Percentiles rank a stretch among this genome's conserved stretches.
Conservation (phyloP, 805 yeast genomes). For the Monosporozyma unispora region DNA sequence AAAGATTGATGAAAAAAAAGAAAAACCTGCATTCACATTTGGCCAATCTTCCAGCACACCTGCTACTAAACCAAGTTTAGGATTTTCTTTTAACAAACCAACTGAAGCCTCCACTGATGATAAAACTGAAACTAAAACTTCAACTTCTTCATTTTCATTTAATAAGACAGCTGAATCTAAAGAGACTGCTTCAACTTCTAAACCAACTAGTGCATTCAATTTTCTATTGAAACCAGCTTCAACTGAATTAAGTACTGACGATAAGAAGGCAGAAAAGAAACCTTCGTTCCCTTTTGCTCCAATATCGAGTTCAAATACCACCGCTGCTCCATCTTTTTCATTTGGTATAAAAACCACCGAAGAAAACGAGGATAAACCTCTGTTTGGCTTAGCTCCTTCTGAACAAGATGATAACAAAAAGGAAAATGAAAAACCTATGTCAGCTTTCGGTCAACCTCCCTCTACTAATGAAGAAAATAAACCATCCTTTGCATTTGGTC, state of each 20-base stretch:
- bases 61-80: conserved; percentile 3
- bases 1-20: background rate
- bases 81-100: background rate
- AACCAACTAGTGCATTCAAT: conserved; percentile 3
- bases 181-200: background rate
- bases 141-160: background rate
- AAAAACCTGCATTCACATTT: conserved; percentile 3
- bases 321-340: conserved; percentile 17
- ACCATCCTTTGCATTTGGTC: background rate
- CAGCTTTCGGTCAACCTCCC: background rate
- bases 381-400: background rate
- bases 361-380: background rate
- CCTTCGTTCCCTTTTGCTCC: background rate
- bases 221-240: background rate
- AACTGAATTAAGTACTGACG: background rate
- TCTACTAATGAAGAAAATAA: background rate
- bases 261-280: conserved; percentile 1
- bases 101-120: conserved; percentile 10
- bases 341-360: conserved; percentile 13
- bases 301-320: background rate
- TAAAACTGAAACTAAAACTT: conserved; percentile 3
- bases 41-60: background rate
- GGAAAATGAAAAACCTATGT: background rate
- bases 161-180: conserved; percentile 1
- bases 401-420: background rate